Evolutionary conservation across 495 filamentous ascomycete species (phyloP).

Genomic region (Tirmania nivea): DNA sequence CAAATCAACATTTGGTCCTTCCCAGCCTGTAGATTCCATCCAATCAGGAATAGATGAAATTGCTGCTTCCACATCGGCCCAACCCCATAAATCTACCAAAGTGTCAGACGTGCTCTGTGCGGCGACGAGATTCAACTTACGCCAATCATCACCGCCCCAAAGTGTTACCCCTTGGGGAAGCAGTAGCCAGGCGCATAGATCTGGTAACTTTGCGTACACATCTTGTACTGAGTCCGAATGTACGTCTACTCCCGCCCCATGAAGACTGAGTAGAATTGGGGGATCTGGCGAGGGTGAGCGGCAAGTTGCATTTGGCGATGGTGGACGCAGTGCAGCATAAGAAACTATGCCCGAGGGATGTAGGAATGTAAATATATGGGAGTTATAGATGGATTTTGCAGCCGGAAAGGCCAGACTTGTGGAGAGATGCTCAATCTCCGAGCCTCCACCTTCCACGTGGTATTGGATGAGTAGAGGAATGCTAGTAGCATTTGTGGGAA

Average conservation of each 20-base stretch:
- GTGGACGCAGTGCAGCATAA: slow-evolving; percentile 37
- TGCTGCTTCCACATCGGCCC: slow-evolving; percentile 34
- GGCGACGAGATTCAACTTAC: slow-evolving; percentile 18
- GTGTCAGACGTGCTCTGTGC: slow-evolving; percentile 1
- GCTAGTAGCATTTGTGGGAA: slow-evolving; percentile 1
- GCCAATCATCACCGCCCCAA: slow-evolving; percentile 45
- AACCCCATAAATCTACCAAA: slow-evolving; percentile 32
- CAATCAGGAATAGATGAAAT: slow-evolving; percentile 29
- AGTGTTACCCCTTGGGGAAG: slow-evolving; percentile 37
- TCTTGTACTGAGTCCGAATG: slow-evolving; percentile 26
- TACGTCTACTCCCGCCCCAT: slow-evolving; percentile 38
- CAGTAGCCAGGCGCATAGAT: slow-evolving; percentile 35
- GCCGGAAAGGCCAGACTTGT: background rate
- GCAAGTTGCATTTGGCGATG: slow-evolving; percentile 25
- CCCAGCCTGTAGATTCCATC: slow-evolving; percentile 29
- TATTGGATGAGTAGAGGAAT: background rate
- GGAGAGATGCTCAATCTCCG: no score
- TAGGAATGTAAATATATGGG: slow-evolving; percentile 19
- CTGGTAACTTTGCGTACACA: slow-evolving; percentile 28
- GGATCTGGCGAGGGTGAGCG: slow-evolving; percentile 5
- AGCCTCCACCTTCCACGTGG: background rate
- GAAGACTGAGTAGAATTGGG: slow-evolving; percentile 29
- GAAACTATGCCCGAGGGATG: slow-evolving; percentile 36
- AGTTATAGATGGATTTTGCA: background rate
- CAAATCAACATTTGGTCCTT: slow-evolving; percentile 24